Evolutionary conservation across 1,139 yeast species (phyloP).

Genomic region (Hanseniaspora sp.): DNA sequence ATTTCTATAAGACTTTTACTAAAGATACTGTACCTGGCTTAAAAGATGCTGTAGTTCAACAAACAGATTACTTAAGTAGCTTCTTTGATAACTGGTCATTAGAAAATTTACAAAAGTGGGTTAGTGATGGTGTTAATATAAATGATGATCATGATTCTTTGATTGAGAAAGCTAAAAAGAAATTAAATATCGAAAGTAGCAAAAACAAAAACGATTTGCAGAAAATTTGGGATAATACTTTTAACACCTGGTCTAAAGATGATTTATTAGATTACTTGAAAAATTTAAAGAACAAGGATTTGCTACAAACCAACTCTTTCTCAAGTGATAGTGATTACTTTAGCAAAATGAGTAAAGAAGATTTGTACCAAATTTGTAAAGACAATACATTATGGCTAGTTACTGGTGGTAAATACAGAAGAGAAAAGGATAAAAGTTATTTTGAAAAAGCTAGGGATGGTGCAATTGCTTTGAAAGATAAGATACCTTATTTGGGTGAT

Average conservation of each 20-base stretch:
- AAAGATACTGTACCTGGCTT: constrained; percentile 11
- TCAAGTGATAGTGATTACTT: constrained; percentile 33
- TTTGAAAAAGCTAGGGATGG: constrained; percentile 3
- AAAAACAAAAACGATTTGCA: constrained; percentile 24
- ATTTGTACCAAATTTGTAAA: constrained; percentile 39
- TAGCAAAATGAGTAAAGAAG: constrained; percentile 33
- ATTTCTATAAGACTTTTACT: constrained; percentile 13
- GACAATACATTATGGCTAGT: constrained; percentile 36
- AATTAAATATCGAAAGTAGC: constrained; percentile 20
- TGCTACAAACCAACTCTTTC: neutral
- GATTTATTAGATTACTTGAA: constrained; percentile 46
- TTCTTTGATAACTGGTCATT: constrained; percentile 40
- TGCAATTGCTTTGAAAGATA: neutral
- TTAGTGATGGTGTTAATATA: constrained; percentile 31
- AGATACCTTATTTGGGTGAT: constrained; percentile 3
- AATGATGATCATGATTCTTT: constrained; percentile 18
- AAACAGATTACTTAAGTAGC: constrained; percentile 27
- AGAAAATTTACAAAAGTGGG: constrained; percentile 35
- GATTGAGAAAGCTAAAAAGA: constrained; percentile 27
- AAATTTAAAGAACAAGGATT: constrained; percentile 28
- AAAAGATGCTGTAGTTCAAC: constrained; percentile 9
- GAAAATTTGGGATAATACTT: constrained; percentile 30
- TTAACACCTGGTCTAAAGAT: constrained; percentile 43
- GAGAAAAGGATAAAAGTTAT: neutral
- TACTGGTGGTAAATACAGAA: constrained; percentile 21